Base-by-base conservation (phyloP, 164 flowering plant genomes). In the Chloranthus sessilifolius region DNA sequence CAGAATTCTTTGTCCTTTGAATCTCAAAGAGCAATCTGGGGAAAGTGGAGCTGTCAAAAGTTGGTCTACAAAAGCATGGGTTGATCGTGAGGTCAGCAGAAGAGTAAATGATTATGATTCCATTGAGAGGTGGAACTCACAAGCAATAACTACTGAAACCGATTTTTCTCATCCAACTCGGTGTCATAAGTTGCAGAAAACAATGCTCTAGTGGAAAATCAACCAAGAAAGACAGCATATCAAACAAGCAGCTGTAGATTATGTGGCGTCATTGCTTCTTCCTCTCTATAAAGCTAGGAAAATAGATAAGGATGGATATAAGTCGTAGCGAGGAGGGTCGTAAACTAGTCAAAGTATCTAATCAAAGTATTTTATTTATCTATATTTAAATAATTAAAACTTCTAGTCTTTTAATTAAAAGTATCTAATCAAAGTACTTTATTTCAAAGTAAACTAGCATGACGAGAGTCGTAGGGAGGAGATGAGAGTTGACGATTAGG, bases 51-150 rank as follows among this genome's bases (percentile, higher is more conserved):
- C 84, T 34, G 74, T 69, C 2, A 88, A 86, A 63, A 62, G 47
- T 14, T 19, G 77, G 24, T 75, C 77, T 38, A 77, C 90, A 21
- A 78, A 74, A 71, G 95, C 95, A 35, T 89, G 97, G 97, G 88
- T 89, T 58, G n/a, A n/a, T n/a, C 7, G 21, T n/a, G n/a, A n/a
- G n/a, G n/a, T n/a, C n/a, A 82, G 86, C 55, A 66, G 81, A 50
- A 91, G 86, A 29, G 65, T 79, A 41, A 89, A 85, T 58, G 95
- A 89, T 58, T 74, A 67, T 63, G 77, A 69, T 66, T 95, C 82
- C 51, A 86, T 86, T 56, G 97, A 89, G 36, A 86, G 88, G 65
- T 89, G 95, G 97, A 95, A 83, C 55, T 79, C 80, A 43, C 97
- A 89, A 71, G 92, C 97, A 10, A 85, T 83, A 23, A 92, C 92